These are phyloP conservation scores for Lipomyces yamadae DNA, from an alignment of 805 yeast species.

Conservation along the genomic window DNA sequence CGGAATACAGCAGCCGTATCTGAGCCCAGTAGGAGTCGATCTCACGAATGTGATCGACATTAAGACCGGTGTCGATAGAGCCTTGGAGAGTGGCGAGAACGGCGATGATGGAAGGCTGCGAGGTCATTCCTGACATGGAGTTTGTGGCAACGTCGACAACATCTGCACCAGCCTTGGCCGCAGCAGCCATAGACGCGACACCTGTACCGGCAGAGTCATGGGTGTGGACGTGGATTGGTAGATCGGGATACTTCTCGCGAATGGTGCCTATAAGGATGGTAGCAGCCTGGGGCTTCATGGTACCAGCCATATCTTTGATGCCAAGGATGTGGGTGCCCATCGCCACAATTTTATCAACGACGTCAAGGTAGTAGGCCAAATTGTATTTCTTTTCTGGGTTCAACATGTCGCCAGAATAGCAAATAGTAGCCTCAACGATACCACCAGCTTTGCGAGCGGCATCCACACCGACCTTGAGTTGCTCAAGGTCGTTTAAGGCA, in stretches of 20 bases:
- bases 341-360: constrained; percentile 80
- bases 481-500: constrained; percentile 95
- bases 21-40: constrained; percentile 98
- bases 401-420: constrained; percentile 99
- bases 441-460: constrained; percentile 99
- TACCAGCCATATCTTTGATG: constrained; percentile 99
- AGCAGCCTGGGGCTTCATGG: constrained; percentile 95
- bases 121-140: constrained; percentile 97
- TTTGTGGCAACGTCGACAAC: constrained; percentile 97
- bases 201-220: constrained; percentile 99
- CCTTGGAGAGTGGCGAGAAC: constrained; percentile 91
- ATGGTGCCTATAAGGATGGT: constrained; percentile 74
- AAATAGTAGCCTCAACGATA: constrained; percentile 96
- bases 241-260: constrained; percentile 84
- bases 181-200: constrained; percentile 93
- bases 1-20: constrained; percentile 93
- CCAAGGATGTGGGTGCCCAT: constrained; percentile 98
- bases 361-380: constrained; percentile 80
- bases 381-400: constrained; percentile 95
- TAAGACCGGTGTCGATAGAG: constrained; percentile 73
- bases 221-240: constrained; percentile 98
- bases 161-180: constrained; percentile 96
- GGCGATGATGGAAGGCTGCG: constrained; percentile 96
- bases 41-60: constrained; percentile 70
- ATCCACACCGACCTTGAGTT: constrained; percentile 94